Evolutionary conservation across 495 filamentous ascomycete genomes (phyloP), one percentile per base, ranked within the genome.

Genomic region (Xylaria acuta): DNA sequence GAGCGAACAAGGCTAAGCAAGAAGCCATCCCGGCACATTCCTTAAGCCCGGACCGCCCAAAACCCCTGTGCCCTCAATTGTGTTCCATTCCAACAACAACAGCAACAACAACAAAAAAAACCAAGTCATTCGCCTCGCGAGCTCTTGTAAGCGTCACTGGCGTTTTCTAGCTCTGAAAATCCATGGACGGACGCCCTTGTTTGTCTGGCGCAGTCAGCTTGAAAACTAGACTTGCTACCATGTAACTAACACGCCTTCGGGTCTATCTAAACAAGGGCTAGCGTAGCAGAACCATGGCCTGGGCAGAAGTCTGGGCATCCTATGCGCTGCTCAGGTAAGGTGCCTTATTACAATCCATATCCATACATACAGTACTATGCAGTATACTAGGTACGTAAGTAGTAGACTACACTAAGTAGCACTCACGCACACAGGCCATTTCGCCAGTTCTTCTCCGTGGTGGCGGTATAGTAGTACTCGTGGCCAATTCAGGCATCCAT

Each of bases 191-290:
- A 64, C 12, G 60, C 36, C 22, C 60, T 64, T 25, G 60, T 41
- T 25, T 43, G 60, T 43, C 38, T 43, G 63, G 60, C 41, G 40
- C 41, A 65, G 41, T 65, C 25, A 65, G 41, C 63, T 30, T 30
- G 3, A 7, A 30, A n/a, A 27, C 25, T 65, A 45, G 25, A 2
- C 25, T 34, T 9, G n/a, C n/a, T n/a, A n/a, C n/a, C n/a, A n/a
- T 43, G 60, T n/a, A n/a, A n/a, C 38, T n/a, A 64, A 64, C 60
- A 43, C 22, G 20, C 36, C 60, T 43, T 64, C 60, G 60, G 60
- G 38, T 64, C 14, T 43, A 43, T 43, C 38, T 27, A 41, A 25
- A 43, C n/a, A 64, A 27, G 38, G 60, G 60, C 12, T 64, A 64
- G 32, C 9, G 36, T 43, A 43, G 14, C 38, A 27, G 38, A 64